Percentiles rank a stretch among this genome's conserved stretches.
Evolutionary conservation across 1,284 basidiomycete genomes (phyloP).

Genomic region (Wolfiporia cocos): DNA sequence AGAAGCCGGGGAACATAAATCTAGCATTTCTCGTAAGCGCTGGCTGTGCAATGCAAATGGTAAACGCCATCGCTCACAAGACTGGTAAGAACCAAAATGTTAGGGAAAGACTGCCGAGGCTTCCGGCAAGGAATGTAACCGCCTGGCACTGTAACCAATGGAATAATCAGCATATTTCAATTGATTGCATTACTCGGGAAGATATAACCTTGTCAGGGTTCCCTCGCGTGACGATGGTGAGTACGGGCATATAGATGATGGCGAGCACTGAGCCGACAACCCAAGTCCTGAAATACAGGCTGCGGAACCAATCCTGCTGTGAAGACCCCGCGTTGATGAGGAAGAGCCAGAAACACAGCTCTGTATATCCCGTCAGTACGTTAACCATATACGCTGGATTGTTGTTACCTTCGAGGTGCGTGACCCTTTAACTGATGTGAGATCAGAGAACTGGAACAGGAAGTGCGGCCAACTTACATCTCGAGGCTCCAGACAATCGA

Average conservation of each 20-base stretch:
- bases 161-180: too few relatives aligned
- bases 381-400: constrained; percentile 5
- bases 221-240: constrained; percentile 53
- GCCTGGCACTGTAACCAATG: constrained; percentile 53
- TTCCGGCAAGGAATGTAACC: constrained; percentile 60
- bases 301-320: constrained; percentile 72
- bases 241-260: constrained; percentile 58
- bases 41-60: too few relatives aligned
- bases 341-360: constrained; percentile 80
- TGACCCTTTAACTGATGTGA: constrained; percentile 59
- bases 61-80: constrained; percentile 36
- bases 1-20: constrained; percentile 60
- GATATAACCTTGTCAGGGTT: constrained; percentile 55
- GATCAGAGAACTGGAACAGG: too few relatives aligned
- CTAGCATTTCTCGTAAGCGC: too few relatives aligned
- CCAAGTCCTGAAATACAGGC: constrained; percentile 67
- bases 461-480: constrained; percentile 44
- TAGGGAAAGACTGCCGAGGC: constrained; percentile 57
- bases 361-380: constrained; percentile 37
- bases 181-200: too few relatives aligned
- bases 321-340: constrained; percentile 56
- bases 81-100: constrained; percentile 69
- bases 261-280: constrained; percentile 54
- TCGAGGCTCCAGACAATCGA: constrained; percentile 65
- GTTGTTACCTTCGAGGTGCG: constrained; percentile 64